Evolutionary conservation across 345 rosid genomes (phyloP).

Genomic region (Rhizophora mangle): DNA sequence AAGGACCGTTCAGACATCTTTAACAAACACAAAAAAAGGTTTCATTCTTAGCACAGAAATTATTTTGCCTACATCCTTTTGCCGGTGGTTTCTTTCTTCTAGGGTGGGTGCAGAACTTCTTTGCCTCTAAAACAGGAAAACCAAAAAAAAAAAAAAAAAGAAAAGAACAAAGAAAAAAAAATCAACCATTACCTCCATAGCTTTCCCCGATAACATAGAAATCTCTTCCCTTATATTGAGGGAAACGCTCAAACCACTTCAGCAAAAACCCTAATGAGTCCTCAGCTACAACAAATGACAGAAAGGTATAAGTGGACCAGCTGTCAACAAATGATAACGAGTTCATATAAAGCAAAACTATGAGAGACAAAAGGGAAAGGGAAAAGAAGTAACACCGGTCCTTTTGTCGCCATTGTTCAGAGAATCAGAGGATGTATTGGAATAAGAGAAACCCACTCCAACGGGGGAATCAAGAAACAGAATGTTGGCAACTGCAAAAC

Average conservation of each 20-base stretch:
- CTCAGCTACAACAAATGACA: constrained; percentile 45
- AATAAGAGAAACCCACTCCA: constrained; percentile 91
- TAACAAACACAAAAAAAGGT: too few relatives aligned
- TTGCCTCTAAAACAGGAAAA: too few relatives aligned
- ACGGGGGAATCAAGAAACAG: constrained; percentile 87
- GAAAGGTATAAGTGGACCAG: constrained; percentile 10
- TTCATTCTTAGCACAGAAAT: too few relatives aligned
- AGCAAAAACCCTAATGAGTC: constrained; percentile 73
- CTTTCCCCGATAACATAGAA: constrained; percentile 87
- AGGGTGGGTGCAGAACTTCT: too few relatives aligned
- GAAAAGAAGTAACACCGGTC: constrained; percentile 49
- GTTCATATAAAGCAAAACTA: background rate
- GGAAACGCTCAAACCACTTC: constrained; percentile 87
- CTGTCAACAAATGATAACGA: background rate
- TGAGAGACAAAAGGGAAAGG: background rate
- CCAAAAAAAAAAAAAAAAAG: background rate
- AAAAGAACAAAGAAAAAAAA: constrained; percentile 6
- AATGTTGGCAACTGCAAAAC: constrained; percentile 71
- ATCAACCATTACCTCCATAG: constrained; percentile 59
- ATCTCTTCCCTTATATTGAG: constrained; percentile 82
- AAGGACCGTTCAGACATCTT: too few relatives aligned
- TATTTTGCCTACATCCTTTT: too few relatives aligned
- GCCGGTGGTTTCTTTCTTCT: too few relatives aligned
- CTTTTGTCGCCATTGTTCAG: constrained; percentile 41
- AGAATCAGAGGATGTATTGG: constrained; percentile 69